phyloP scores from a whole-genome alignment of 768 basidiomycete species.

The Tylopilus plumbeoviolaceoides region DNA sequence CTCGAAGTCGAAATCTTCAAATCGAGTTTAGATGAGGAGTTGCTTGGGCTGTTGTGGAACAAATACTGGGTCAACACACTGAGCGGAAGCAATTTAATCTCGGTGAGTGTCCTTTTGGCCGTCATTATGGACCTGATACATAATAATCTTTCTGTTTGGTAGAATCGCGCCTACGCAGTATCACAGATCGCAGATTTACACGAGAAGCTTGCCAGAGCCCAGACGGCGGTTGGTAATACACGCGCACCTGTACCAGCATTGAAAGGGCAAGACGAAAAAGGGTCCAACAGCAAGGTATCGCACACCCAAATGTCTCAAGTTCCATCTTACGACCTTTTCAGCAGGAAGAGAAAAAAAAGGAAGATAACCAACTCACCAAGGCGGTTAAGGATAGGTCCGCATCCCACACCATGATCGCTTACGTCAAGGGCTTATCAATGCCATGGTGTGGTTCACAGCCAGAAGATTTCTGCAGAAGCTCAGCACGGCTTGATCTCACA shows the following conservation, averaged over 20 bases:
- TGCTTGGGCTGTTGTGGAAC: slow-evolving; percentile 93
- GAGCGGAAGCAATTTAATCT: slow-evolving; percentile 88
- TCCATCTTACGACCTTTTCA: slow-evolving; percentile 5
- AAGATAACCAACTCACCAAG: slow-evolving; percentile 83
- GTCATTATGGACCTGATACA: background rate
- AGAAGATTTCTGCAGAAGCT: slow-evolving; percentile 84
- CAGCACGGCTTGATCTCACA: slow-evolving; percentile 94
- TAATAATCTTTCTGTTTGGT: background rate
- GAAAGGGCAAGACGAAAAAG: slow-evolving; percentile 49
- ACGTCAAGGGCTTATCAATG: background rate
- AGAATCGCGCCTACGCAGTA: slow-evolving; percentile 95
- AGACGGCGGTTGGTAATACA: slow-evolving; percentile 51
- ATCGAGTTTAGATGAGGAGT: slow-evolving; percentile 78
- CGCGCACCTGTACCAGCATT: slow-evolving; percentile 51
- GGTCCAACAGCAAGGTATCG: slow-evolving; percentile 38
- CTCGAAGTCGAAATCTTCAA: slow-evolving; percentile 96
- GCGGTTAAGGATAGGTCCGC: slow-evolving; percentile 86
- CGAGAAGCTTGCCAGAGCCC: slow-evolving; percentile 80
- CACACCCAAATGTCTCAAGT: background rate
- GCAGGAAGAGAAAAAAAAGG: slow-evolving; percentile 75
- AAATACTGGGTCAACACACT: slow-evolving; percentile 99
- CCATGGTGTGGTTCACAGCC: slow-evolving; percentile 40
- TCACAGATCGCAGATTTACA: slow-evolving; percentile 88
- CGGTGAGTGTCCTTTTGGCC: slow-evolving; percentile 46
- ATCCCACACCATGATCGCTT: background rate